Evolutionary conservation across 139 green algal genomes (phyloP), one percentile per base, ranked within the genome.

Genomic region (Asterochloris sp.): DNA sequence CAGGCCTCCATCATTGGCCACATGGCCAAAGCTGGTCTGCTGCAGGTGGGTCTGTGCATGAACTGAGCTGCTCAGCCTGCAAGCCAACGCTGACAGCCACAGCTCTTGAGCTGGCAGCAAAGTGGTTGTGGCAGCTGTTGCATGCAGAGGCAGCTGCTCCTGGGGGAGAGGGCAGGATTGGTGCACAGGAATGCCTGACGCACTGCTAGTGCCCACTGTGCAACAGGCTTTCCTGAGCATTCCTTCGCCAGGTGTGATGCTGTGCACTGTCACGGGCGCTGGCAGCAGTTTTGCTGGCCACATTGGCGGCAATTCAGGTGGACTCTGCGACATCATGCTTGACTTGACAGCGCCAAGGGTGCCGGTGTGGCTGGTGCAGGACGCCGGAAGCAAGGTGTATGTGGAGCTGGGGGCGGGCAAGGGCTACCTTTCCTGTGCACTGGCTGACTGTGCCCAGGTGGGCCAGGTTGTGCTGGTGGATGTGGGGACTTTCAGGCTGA

Each of bases 361-460:
- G 26, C 24, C 78, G 28, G 28, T 76, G 8, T 62, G 26, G 13
- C 38, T 82, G 78, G 26, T 87, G 83, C 60, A 80, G 13, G 23
- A 76, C 10, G 78, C 79, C 0, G 62, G 63, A 23, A 73, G 62
- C n/a, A 78, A 27, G 16, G 63, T 83, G 1, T 89, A 87, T 23
- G 79, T 96, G 15, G 90, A 96, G 84, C 91, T 94, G 84, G 92
- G 93, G 0, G 92, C 92, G 0, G 93, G 93, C 62, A 92, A 91
- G 64, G 93, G 87, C n/a, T 96, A 95, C 81, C 87, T 96, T 19
- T 86, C 78, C 17, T 69, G n/a, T 73, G 88, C 85, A 82, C 80
- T 93, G 73, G 79, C 71, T 0, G 85, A 87, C 21, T 67, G 67
- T 27, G 71, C 61, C 14, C 60, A 71, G 11, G 71, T 23, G 8